Conservation (phyloP, 2,329 filamentous ascomycete species). For the Venturia nashicola region DNA sequence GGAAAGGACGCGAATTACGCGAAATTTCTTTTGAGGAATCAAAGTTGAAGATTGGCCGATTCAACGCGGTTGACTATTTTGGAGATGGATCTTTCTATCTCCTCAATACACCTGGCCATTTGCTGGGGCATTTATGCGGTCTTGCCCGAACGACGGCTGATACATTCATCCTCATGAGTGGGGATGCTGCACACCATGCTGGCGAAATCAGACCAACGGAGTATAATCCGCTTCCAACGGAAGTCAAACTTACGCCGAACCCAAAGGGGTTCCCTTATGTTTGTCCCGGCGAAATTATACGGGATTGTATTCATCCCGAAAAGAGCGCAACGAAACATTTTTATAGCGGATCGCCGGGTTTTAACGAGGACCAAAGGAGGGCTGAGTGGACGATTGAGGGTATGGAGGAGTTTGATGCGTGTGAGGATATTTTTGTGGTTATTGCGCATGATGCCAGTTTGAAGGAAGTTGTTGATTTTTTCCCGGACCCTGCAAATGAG, state of each 20-base stretch:
- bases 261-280: conserved; percentile 3
- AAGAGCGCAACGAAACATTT: conserved; percentile 21
- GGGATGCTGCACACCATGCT: conserved; percentile 24
- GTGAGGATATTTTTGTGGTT: conserved; percentile 31
- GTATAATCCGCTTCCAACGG: conserved; percentile 26
- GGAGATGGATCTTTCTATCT: conserved; percentile 45
- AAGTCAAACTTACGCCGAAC: conserved; percentile 22
- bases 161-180: conserved; percentile 10
- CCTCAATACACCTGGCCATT: conserved; percentile 36
- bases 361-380: conserved; percentile 21
- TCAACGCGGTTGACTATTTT: conserved; percentile 41
- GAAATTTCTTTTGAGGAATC: conserved; percentile 15
- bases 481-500: conserved; percentile 35
- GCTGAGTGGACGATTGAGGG: conserved; percentile 31
- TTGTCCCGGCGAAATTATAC: conserved; percentile 31
- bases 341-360: conserved; percentile 21
- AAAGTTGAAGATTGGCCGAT: conserved; percentile 30
- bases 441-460: conserved; percentile 37
- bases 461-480: conserved; percentile 34
- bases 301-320: conserved; percentile 24
- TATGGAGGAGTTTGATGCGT: conserved; percentile 33
- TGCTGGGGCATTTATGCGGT: conserved; percentile 11
- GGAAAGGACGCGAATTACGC: conserved; percentile 14
- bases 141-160: conserved; percentile 11
- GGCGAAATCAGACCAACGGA: conserved; percentile 33